Evolutionary conservation across 495 filamentous ascomycete genomes (phyloP).

Genomic region (Penicillium coprophilum): DNA sequence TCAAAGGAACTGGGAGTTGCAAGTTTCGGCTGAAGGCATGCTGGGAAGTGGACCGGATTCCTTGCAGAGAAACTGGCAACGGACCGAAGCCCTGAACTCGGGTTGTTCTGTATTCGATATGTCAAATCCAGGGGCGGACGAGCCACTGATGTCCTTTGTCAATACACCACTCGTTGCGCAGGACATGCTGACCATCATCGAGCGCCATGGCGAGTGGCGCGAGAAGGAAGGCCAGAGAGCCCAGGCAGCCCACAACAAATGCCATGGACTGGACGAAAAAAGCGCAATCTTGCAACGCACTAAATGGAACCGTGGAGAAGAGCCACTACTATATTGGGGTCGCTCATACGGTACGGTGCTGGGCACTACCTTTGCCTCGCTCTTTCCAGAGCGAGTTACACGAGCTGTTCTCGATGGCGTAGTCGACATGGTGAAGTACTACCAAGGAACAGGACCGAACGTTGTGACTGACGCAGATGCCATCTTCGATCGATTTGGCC

Average conservation of each 20-base stretch:
- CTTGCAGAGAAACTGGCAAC: slow-evolving; percentile 49
- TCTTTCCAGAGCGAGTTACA: slow-evolving; percentile 52
- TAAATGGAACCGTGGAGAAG: slow-evolving; percentile 35
- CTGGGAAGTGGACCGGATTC: slow-evolving; percentile 36
- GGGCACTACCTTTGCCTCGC: slow-evolving; percentile 55
- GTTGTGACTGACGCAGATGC: slow-evolving; percentile 51
- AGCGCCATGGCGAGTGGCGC: slow-evolving; percentile 49
- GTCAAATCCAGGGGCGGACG: slow-evolving; percentile 23
- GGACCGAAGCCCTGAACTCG: slow-evolving; percentile 43
- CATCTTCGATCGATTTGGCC: slow-evolving; percentile 47
- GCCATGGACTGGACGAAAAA: slow-evolving; percentile 32
- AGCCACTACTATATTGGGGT: slow-evolving; percentile 61
- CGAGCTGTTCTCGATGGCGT: slow-evolving; percentile 56
- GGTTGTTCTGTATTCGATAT: slow-evolving; percentile 37
- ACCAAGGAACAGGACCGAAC: slow-evolving; percentile 38
- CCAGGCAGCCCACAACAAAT: slow-evolving; percentile 30
- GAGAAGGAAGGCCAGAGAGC: slow-evolving; percentile 32
- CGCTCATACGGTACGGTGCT: slow-evolving; percentile 70
- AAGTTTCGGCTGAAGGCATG: slow-evolving; percentile 43
- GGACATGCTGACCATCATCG: slow-evolving; percentile 54
- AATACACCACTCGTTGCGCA: slow-evolving; percentile 48
- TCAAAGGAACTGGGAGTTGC: slow-evolving; percentile 41
- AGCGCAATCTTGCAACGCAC: slow-evolving; percentile 30
- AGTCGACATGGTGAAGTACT: slow-evolving; percentile 51
- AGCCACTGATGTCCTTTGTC: slow-evolving; percentile 46